Percentiles rank a stretch among this genome's conserved stretches.
Conservation (phyloP, 306 rosid genomes). For the Albizia julibrissin region DNA sequence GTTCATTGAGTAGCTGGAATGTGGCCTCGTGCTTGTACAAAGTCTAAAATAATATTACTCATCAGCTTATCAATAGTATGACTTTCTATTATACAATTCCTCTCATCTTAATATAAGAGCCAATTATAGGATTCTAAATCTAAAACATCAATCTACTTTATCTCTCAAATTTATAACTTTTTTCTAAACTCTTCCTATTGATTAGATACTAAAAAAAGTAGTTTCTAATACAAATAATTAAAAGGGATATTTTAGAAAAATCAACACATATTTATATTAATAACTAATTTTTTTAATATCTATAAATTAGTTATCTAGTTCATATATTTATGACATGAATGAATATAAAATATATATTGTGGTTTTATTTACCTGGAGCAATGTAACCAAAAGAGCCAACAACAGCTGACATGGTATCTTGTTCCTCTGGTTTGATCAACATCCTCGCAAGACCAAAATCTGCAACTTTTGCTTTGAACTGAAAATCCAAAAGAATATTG, state of each 20-base stretch:
- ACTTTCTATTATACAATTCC: not conserved
- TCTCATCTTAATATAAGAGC: not conserved
- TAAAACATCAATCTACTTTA: no score
- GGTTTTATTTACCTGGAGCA: constrained; percentile 74
- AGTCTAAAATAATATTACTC: no score
- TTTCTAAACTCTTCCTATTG: no score
- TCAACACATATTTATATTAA: no score
- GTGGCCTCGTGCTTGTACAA: not conserved
- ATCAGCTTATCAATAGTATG: not conserved
- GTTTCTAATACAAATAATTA: no score
- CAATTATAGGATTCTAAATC: no score
- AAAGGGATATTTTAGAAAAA: no score
- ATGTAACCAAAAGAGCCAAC: constrained; percentile 92
- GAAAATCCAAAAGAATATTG: constrained; percentile 73
- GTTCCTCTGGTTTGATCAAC: constrained; percentile 67
- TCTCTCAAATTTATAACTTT: no score
- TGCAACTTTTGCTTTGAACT: constrained; percentile 76
- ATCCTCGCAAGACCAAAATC: constrained; percentile 87
- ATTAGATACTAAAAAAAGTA: not conserved
- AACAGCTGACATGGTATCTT: constrained; percentile 68
- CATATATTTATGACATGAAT: no score
- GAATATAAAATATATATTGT: not conserved
- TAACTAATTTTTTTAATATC: no score
- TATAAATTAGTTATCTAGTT: no score
- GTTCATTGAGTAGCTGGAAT: not conserved